phyloP scores from a whole-genome alignment of 2,329 filamentous ascomycete genomes.

The Hansfordia pulvinata region DNA sequence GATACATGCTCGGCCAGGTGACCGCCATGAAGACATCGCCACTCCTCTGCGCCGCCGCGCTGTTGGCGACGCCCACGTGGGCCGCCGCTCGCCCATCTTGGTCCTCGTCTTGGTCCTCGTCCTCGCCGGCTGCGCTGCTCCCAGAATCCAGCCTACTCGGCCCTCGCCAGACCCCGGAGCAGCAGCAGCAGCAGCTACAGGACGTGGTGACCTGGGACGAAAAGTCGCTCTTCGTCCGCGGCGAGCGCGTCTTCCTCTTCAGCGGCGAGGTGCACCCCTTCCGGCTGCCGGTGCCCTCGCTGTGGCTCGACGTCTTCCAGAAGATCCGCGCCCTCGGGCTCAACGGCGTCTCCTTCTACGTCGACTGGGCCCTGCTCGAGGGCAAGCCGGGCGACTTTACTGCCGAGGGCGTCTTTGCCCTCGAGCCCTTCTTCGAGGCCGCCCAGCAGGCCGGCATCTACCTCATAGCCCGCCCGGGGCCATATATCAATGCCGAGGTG shows the following conservation, averaged over 20 bases:
- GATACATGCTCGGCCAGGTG: no score
- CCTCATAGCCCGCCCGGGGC: constrained; percentile 53
- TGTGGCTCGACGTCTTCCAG: constrained; percentile 61
- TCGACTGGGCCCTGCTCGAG: constrained; percentile 67
- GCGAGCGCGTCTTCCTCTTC: constrained; percentile 53
- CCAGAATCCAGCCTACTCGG: no score
- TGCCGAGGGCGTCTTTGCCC: constrained; percentile 57
- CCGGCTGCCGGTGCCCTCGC: constrained; percentile 26
- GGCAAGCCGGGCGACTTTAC: constrained; percentile 57
- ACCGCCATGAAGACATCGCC: no score
- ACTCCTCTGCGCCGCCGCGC: no score
- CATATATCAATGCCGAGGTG: constrained; percentile 68
- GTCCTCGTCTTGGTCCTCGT: no score
- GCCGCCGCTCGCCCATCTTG: no score
- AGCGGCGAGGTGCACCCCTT: constrained; percentile 56
- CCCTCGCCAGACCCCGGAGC: no score
- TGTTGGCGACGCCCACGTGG: no score
- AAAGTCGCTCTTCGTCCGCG: constrained; percentile 49
- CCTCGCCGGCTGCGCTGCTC: no score
- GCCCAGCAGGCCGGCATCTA: constrained; percentile 63
- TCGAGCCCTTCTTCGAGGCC: constrained; percentile 65
- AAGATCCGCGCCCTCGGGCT: constrained; percentile 75
- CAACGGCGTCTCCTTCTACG: constrained; percentile 67
- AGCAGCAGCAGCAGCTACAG: no score
- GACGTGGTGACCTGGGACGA: constrained; percentile 57